Base-by-base conservation (phyloP, 257 asterid genomes). In the Echium plantagineum region DNA sequence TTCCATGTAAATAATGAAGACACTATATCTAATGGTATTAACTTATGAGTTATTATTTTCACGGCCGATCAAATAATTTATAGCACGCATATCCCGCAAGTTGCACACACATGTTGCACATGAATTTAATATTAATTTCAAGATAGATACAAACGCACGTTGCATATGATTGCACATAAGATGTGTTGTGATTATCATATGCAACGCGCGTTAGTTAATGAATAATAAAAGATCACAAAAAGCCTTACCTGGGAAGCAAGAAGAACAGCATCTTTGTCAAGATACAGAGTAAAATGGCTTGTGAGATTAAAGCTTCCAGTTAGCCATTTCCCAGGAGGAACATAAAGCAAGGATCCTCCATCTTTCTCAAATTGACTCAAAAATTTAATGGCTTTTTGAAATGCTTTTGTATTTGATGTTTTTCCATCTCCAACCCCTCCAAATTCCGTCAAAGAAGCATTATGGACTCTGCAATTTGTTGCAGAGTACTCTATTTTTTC, bases 371-470 rank as follows among this genome's bases (percentile, higher is more conserved):
- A 88, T 69, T 69, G 85, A 66, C 89, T 59, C 53, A 93, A 82
- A 54, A 78, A 65, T 63, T 75, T 78, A 10, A 93, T 32, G 68
- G 97, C 98, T 4, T 81, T 63, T 74, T 70, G 76, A 67, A 93
- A 88, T 15, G 89, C 97, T 55, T 62, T 60, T 0, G 95, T 89
- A 9, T 93, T 93, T 64, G 74, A 80, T 52, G 95, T 93, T 22
- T 53, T 73, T 28, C 98, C 98, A 24, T 89, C 97, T 12, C 97
- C 97, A n/a, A 93, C 80, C 0, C 94, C 98, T 6, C 97, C 98
- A 30, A 93, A 93, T 16, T 93, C 95, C 15, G 85, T 68, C 64
- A 91, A 21, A 1, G 94, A 74, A 0, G 89, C 94, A 6, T 67
- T 64, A 71, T 85, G 85, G 13, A 66, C 70, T 59, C 97, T 75